Conservation (phyloP, 2,329 filamentous ascomycete genomes). For the Pseudogymnoascus pannorum region DNA sequence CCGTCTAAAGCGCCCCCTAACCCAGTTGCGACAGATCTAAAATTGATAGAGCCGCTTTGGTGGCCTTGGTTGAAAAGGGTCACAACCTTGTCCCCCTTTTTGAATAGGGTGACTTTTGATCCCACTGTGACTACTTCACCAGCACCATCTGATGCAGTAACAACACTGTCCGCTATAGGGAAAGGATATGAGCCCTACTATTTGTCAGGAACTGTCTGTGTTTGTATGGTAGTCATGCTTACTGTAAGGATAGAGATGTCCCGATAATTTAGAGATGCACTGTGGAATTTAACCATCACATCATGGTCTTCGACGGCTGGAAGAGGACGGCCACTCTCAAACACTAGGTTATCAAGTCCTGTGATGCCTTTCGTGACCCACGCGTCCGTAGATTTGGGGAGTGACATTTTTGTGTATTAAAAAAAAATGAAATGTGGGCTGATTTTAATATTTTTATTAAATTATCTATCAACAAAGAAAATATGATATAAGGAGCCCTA, state of each 20-base stretch:
- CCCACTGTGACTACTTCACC: slow-evolving; percentile 45
- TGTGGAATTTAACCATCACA: slow-evolving; percentile 44
- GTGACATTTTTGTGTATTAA: slow-evolving; percentile 1
- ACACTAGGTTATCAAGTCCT: slow-evolving; percentile 42
- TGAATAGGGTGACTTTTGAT: slow-evolving; percentile 46
- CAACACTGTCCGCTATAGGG: slow-evolving; percentile 17
- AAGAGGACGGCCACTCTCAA: slow-evolving; percentile 31
- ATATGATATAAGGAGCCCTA: not conserved
- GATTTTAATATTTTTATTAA: not conserved
- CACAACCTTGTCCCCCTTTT: slow-evolving; percentile 51
- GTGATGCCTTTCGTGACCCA: slow-evolving; percentile 45
- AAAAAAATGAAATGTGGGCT: not conserved
- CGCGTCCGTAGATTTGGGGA: slow-evolving; percentile 24
- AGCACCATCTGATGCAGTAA: slow-evolving; percentile 35
- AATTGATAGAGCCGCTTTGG: slow-evolving; percentile 21
- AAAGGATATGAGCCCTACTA: slow-evolving; percentile 24
- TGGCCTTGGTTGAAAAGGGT: slow-evolving; percentile 50
- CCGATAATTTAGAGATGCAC: slow-evolving; percentile 35
- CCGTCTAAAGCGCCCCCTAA: slow-evolving; percentile 48
- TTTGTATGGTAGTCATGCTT: not conserved
- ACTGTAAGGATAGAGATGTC: slow-evolving; percentile 32
- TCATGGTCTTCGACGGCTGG: slow-evolving; percentile 43
- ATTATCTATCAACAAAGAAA: not conserved
- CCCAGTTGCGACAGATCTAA: slow-evolving; percentile 34
- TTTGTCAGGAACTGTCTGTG: not conserved